Percentiles rank a stretch among this genome's conserved stretches.
Evolutionary conservation across 2,329 filamentous ascomycete species (phyloP).

Genomic region (Beauveria pseudobassiana): DNA sequence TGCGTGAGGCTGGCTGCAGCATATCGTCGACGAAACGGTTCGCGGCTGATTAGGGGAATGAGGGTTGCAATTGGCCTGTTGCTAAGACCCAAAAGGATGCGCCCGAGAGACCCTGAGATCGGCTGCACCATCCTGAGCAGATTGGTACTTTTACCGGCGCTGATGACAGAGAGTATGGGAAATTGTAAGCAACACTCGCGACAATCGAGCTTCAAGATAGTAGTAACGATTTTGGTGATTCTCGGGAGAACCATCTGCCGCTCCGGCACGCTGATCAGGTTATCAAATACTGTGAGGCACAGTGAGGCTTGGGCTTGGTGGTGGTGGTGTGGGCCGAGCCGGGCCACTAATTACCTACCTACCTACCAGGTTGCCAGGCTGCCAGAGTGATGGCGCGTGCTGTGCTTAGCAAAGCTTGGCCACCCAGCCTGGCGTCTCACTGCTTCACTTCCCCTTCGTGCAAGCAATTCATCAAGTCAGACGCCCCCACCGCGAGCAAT

Average conservation of each 20-base stretch:
- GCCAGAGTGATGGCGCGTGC: conserved; percentile 10
- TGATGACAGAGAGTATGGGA: background rate
- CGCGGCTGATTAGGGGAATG: background rate
- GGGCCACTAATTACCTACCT: background rate
- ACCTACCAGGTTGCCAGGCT: background rate
- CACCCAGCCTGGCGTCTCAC: background rate
- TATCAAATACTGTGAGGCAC: too few species aligned
- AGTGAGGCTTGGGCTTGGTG: background rate
- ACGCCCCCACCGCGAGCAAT: background rate
- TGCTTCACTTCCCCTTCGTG: conserved; percentile 3
- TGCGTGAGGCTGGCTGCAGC: conserved; percentile 12
- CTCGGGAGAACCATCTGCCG: conserved; percentile 12
- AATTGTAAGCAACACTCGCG: background rate
- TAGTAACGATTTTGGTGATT: background rate
- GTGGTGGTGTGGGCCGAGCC: background rate
- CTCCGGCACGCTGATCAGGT: background rate
- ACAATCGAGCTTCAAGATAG: background rate
- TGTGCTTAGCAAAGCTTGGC: conserved; percentile 9
- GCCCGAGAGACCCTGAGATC: background rate
- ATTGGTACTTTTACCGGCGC: background rate
- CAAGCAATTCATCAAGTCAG: conserved; percentile 4
- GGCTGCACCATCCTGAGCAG: conserved; percentile 3
- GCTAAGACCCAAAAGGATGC: background rate
- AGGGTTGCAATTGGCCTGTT: background rate
- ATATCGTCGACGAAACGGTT: conserved; percentile 1